Conservation (phyloP, 768 basidiomycete species). For the Amanita pseudoporphyria region DNA sequence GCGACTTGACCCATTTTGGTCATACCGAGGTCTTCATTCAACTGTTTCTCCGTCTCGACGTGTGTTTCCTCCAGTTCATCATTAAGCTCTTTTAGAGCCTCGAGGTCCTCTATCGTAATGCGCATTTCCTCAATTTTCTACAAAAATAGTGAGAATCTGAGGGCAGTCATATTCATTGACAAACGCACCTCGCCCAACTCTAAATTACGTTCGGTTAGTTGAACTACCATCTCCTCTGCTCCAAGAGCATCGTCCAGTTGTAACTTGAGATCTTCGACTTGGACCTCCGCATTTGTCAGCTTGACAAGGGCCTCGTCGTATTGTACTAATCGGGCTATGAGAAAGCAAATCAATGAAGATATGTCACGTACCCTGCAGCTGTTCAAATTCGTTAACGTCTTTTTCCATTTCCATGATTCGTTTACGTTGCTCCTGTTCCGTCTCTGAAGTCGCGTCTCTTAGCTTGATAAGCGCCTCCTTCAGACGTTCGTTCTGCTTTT, state of each 20-base stretch:
- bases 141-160: not conserved
- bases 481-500: constrained; percentile 92
- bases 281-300: constrained; percentile 79
- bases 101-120: constrained; percentile 91
- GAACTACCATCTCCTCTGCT: constrained; percentile 94
- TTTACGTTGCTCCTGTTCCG: constrained; percentile 73
- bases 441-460: constrained; percentile 82
- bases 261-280: constrained; percentile 87
- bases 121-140: constrained; percentile 99
- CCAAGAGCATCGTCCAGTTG: constrained; percentile 94
- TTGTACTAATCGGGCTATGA: constrained; percentile 39
- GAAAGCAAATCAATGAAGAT: not conserved
- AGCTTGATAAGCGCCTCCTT: constrained; percentile 92
- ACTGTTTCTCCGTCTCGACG: constrained; percentile 81
- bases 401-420: constrained; percentile 86
- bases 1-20: not conserved
- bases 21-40: constrained; percentile 85
- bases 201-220: constrained; percentile 90
- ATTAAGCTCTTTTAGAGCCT: constrained; percentile 90
- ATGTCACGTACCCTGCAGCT: constrained; percentile 56
- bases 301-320: constrained; percentile 75
- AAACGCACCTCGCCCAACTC: constrained; percentile 73
- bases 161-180: not conserved
- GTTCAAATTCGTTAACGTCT: constrained; percentile 68
- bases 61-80: constrained; percentile 98